Conservation (phyloP, 257 asterid species). For the Lycium barbarum region DNA sequence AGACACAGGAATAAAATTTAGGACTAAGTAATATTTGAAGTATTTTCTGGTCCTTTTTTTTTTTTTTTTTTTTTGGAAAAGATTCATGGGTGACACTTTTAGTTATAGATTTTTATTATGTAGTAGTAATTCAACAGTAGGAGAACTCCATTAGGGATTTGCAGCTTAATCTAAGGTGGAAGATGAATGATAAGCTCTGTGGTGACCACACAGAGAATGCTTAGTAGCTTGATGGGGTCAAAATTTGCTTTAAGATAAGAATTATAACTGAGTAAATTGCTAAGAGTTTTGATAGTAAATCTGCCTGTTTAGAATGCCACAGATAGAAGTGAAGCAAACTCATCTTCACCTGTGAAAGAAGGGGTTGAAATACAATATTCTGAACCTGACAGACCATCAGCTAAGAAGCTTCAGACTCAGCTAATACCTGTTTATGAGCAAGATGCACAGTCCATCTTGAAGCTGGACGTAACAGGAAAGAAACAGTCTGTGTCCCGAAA, state of each 20-base stretch:
- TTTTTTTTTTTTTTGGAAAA: background rate
- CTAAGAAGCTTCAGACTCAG: slow-evolving; percentile 39
- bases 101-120: background rate
- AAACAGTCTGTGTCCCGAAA: background rate
- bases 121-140: background rate
- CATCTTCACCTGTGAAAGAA: slow-evolving; percentile 45
- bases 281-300: slow-evolving; percentile 50
- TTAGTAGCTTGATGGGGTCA: background rate
- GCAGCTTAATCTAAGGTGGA: background rate
- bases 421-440: slow-evolving; percentile 35
- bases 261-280: slow-evolving; percentile 21
- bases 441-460: slow-evolving; percentile 35
- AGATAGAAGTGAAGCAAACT: slow-evolving; percentile 53
- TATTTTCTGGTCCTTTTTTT: background rate
- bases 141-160: background rate
- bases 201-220: background rate
- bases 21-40: background rate
- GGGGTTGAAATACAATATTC: slow-evolving; percentile 37
- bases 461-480: slow-evolving; percentile 33
- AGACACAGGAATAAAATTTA: background rate
- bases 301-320: slow-evolving; percentile 72
- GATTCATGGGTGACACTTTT: background rate
- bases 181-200: background rate
- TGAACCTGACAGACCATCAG: slow-evolving; percentile 35
- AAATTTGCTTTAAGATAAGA: background rate